Conservation (phyloP, 2,329 filamentous ascomycete genomes). For the Ambrosiella beaveri region DNA sequence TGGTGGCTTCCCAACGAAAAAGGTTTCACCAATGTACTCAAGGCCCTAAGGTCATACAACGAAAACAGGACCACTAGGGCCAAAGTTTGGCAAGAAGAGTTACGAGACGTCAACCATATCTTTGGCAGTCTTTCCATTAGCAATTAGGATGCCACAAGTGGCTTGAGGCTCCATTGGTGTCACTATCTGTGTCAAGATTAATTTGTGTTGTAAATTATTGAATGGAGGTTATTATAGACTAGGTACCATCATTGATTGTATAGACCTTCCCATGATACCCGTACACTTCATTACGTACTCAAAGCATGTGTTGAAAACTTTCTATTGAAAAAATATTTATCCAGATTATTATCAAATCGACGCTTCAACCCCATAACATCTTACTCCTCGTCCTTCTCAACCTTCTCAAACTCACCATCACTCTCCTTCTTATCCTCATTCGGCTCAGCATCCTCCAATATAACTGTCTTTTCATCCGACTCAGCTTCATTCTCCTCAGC, state of each 20-base stretch:
- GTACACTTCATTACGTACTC: too few species aligned
- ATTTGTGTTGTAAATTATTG: too few species aligned
- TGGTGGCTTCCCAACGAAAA: conserved; percentile 88
- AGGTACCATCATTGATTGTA: too few species aligned
- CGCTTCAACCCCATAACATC: background rate
- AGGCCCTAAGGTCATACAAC: conserved; percentile 63
- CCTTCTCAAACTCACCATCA: conserved; percentile 10
- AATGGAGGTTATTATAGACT: too few species aligned
- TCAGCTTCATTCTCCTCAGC: conserved; percentile 13
- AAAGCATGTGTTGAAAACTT: background rate
- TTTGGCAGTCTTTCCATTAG: background rate
- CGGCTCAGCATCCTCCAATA: conserved; percentile 14
- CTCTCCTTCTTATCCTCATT: conserved; percentile 10
- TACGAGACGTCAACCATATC: conserved; percentile 45
- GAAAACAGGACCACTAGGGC: conserved; percentile 53
- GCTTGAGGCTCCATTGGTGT: too few species aligned
- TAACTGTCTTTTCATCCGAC: conserved; percentile 10
- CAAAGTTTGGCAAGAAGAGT: conserved; percentile 41
- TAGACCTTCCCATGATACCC: too few species aligned
- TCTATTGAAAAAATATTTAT: background rate
- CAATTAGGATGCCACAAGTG: background rate
- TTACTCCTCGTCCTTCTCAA: conserved; percentile 12
- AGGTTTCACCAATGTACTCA: conserved; percentile 54
- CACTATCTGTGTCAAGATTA: too few species aligned
- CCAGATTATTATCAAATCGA: background rate